Conservation (phyloP, 129 eudicot genomes). For the Solidago caesia region DNA sequence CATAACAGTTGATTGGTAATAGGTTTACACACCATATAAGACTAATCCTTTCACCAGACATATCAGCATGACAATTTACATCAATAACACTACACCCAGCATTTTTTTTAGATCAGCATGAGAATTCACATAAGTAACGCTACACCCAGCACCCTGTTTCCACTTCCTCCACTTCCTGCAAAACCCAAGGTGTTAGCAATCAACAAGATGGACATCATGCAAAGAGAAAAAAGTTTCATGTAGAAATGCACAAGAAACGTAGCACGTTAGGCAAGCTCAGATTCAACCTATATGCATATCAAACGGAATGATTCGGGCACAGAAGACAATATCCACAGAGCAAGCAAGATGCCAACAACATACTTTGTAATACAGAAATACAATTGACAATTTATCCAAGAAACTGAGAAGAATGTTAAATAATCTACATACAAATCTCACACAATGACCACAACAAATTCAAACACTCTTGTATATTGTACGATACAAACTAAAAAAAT, state of each 20-base stretch:
- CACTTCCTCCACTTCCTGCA: slow-evolving; percentile 16
- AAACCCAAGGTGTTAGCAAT: neutral
- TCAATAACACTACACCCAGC: too few relatives aligned
- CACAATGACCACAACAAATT: too few relatives aligned
- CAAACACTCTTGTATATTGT: too few relatives aligned
- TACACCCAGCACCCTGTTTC: neutral
- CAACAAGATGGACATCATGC: neutral
- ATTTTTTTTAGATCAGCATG: neutral
- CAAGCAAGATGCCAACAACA: neutral
- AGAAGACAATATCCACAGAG: too few relatives aligned
- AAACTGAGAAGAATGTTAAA: too few relatives aligned
- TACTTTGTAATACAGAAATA: neutral
- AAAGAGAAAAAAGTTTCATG: too few relatives aligned
- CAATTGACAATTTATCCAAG: neutral
- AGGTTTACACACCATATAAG: slow-evolving; percentile 3
- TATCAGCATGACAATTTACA: neutral
- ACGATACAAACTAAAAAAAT: too few relatives aligned
- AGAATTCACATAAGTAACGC: neutral
- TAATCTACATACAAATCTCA: too few relatives aligned
- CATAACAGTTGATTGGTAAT: slow-evolving; percentile 13
- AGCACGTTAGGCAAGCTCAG: too few relatives aligned
- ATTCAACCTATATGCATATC: too few relatives aligned
- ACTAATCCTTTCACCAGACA: neutral
- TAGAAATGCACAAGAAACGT: too few relatives aligned
- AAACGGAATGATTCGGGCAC: too few relatives aligned